Evolutionary conservation across 2,329 filamentous ascomycete species (phyloP), one percentile per base, ranked within the genome.

Genomic region (Fusarium sp.): DNA sequence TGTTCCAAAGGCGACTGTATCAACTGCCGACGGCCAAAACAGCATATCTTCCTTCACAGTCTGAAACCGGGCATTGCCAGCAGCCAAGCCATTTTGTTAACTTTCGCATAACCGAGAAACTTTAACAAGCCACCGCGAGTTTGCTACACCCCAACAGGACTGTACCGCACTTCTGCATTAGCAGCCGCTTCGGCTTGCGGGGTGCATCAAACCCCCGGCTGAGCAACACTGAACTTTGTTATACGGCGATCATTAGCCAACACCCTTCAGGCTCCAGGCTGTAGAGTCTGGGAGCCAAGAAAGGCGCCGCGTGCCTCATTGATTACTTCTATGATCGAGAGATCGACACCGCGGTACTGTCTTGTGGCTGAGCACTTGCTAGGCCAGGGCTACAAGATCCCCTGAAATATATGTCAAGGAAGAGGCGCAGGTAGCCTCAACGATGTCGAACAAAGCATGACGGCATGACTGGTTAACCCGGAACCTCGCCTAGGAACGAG

Each of bases 191-290:
- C 61, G 63, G 57, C 67, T 60, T 74, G 68, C 46, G 70, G 72
- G 69, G 68, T 71, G 41, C 57, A 53, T 58, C 58, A 45, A 59
- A 34, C 54, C 63, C 58, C 59, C 55, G 59, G 43, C 54, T 43
- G 54, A 55, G 53, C 59, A 57, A 59, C 46, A 41, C 59, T 47
- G 60, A 74, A 73, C 62, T 74, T 57, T 67, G 69, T 72, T 54
- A 32, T 54, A 51, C 25, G 62, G 42, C 41, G 42, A 62, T 72
- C 49, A 49, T 49, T 43, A 63, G 45, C 41, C 45, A 25, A 23
- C 32, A 42, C 27, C 42, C 30, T 45, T 42, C 45, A 47, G 56
- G 49, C 56, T 50, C 59, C 49, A 28, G 55, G 45, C 56, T 50
- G 58, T 49, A 32, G 45, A 64, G 28, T 23, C 27, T 46, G 59